Percentiles rank a stretch among this genome's conserved stretches.
phyloP scores from a whole-genome alignment of 495 filamentous ascomycete species.

The Barbatosphaeria neglecta region DNA sequence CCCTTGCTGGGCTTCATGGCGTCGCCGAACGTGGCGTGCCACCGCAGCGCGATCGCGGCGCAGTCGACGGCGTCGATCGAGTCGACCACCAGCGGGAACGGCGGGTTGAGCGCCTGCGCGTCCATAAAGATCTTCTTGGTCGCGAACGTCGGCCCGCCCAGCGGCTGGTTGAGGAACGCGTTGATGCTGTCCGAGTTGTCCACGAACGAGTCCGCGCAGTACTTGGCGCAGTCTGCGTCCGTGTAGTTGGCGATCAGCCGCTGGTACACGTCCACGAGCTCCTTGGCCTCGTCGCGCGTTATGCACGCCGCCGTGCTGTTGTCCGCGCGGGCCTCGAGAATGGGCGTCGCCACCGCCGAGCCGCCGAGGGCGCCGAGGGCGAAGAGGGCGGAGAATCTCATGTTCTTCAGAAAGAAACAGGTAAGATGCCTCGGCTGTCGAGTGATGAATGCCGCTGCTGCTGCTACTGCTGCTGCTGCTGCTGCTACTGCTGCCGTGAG shows the following conservation, averaged over 20 bases:
- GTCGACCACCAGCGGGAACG: constrained; percentile 20
- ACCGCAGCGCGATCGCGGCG: constrained; percentile 18
- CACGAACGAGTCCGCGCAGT: constrained; percentile 21
- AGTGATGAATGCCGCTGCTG: too few species aligned
- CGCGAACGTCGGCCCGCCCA: constrained; percentile 19
- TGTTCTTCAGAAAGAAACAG: not conserved
- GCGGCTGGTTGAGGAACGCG: constrained; percentile 22
- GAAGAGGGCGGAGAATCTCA: constrained; percentile 15
- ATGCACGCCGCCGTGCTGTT: constrained; percentile 12
- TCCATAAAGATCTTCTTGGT: constrained; percentile 26
- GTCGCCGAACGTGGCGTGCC: constrained; percentile 25
- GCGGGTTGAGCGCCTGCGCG: constrained; percentile 18
- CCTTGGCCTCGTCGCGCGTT: constrained; percentile 13
- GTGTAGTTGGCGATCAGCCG: constrained; percentile 23
- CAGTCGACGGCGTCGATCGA: constrained; percentile 21
- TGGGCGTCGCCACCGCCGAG: constrained; percentile 14
- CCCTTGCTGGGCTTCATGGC: constrained; percentile 19
- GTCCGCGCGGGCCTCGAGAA: constrained; percentile 4
- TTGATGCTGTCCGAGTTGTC: constrained; percentile 27
- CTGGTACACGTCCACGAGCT: constrained; percentile 18
- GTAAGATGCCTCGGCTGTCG: too few species aligned
- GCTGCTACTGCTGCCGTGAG: too few species aligned
- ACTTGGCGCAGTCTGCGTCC: constrained; percentile 20
- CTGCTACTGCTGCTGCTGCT: too few species aligned
- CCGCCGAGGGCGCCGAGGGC: constrained; percentile 12